Conservation (phyloP, 1,139 yeast species). For the Candida gigantensis region DNA sequence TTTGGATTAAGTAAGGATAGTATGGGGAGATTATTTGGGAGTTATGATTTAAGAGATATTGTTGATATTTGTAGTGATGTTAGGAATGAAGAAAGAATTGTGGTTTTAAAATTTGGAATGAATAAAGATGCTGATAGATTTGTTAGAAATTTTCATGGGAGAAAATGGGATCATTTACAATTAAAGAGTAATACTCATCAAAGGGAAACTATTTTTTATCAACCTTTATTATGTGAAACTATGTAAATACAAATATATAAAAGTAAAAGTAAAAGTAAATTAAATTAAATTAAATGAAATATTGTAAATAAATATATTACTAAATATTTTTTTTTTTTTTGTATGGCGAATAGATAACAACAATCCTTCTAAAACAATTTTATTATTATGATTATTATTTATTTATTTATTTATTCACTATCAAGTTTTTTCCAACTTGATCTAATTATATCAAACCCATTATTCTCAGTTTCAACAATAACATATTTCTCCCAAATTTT, state of each 20-base stretch:
- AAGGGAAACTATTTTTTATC: slow-evolving; percentile 30
- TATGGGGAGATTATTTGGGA: slow-evolving; percentile 38
- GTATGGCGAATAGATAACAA: too few species aligned
- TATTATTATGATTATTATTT: too few species aligned
- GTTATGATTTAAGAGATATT: slow-evolving; percentile 32
- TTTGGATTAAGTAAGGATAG: slow-evolving; percentile 38
- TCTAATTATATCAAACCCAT: slow-evolving; percentile 25
- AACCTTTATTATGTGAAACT: slow-evolving; percentile 42
- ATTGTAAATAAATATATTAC: too few species aligned
- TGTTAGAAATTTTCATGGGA: slow-evolving; percentile 56
- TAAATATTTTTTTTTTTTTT: too few species aligned
- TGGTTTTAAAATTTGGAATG: slow-evolving; percentile 50
- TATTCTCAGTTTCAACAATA: slow-evolving; percentile 45
- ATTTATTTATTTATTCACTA: too few species aligned
- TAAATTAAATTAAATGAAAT: too few species aligned
- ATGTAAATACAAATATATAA: slow-evolving; percentile 18
- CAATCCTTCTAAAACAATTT: too few species aligned
- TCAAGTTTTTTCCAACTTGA: slow-evolving; percentile 78
- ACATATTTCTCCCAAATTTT: slow-evolving; percentile 86
- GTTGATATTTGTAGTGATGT: slow-evolving; percentile 30
- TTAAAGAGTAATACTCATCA: slow-evolving; percentile 8
- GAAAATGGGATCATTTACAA: slow-evolving; percentile 37
- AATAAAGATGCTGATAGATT: slow-evolving; percentile 53
- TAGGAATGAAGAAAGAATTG: slow-evolving; percentile 25
- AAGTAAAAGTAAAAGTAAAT: too few species aligned